These are phyloP conservation scores for Curvularia sp. DNA, from an alignment of 2,329 filamentous ascomycete genomes.

Conservation along the genomic window DNA sequence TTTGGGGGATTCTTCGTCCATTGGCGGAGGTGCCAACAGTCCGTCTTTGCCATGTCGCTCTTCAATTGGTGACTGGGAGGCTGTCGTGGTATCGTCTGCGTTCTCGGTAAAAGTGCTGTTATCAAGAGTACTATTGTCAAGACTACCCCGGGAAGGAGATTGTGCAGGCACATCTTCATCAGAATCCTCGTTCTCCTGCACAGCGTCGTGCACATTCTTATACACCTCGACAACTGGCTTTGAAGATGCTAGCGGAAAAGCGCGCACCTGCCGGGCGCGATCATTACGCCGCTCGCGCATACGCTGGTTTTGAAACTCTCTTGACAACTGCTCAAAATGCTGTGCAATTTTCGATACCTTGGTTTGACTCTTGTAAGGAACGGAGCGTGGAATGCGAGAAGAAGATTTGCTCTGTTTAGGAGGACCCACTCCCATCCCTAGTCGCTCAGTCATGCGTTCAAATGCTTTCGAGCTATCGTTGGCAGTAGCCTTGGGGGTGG, in stretches of 20 bases:
- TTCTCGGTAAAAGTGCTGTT: conserved; percentile 47
- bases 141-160: conserved; percentile 44
- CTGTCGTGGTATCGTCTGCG: conserved; percentile 40
- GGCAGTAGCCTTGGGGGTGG: conserved; percentile 37
- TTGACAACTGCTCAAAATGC: conserved; percentile 95
- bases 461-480: conserved; percentile 51
- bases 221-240: conserved; percentile 97
- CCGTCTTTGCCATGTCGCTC: conserved; percentile 33
- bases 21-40: conserved; percentile 21
- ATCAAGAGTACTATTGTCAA: conserved; percentile 49
- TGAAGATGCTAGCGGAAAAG: conserved; percentile 89
- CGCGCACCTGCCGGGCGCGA: conserved; percentile 76
- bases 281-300: conserved; percentile 84
- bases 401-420: conserved; percentile 66
- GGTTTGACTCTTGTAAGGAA: conserved; percentile 70
- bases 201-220: conserved; percentile 89
- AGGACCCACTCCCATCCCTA: conserved; percentile 61
- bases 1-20: conserved; percentile 36
- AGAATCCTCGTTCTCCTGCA: conserved; percentile 75
- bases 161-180: conserved; percentile 64
- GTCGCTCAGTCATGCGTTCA: conserved; percentile 78
- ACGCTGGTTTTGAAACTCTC: conserved; percentile 95
- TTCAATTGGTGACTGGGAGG: conserved; percentile 47
- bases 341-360: conserved; percentile 91
- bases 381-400: conserved; percentile 84